Evolutionary conservation across 805 yeast genomes (phyloP).

Genomic region (Candida montana): DNA sequence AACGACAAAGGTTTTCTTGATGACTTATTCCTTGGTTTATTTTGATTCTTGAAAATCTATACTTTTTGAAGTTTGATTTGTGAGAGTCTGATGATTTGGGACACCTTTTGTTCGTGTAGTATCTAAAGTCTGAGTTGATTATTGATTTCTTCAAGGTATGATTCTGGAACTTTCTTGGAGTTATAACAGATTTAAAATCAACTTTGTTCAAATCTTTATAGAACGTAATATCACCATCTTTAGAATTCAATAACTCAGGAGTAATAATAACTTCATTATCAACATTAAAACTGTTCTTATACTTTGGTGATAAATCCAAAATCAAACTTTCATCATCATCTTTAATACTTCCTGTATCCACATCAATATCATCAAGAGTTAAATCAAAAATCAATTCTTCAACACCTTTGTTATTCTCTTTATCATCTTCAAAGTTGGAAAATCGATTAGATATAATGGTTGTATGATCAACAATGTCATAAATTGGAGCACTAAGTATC

Average conservation of each 20-base stretch:
- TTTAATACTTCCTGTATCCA: not conserved
- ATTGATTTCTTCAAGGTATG: slow-evolving; percentile 12
- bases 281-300: not conserved
- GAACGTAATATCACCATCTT: slow-evolving; percentile 13
- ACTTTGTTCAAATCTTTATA: slow-evolving; percentile 10
- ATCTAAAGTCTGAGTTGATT: slow-evolving; percentile 4
- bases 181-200: slow-evolving; percentile 9
- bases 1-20: slow-evolving; percentile 20
- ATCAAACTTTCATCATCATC: slow-evolving; percentile 2
- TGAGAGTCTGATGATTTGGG: slow-evolving; percentile 14
- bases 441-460: slow-evolving; percentile 4
- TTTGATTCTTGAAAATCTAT: slow-evolving; percentile 11
- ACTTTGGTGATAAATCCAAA: slow-evolving; percentile 6
- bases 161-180: slow-evolving; percentile 21
- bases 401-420: not conserved
- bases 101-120: slow-evolving; percentile 14
- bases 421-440: slow-evolving; percentile 4
- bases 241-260: slow-evolving; percentile 4
- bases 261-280: not conserved
- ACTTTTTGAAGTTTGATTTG: not conserved
- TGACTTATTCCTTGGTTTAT: slow-evolving; percentile 1
- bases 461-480: not conserved
- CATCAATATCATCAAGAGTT: not conserved
- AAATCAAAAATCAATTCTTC: not conserved
- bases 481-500: slow-evolving; percentile 1